These are phyloP conservation scores for Skeletonema costatum DNA, from an alignment of 108 stramenopile species.

Conservation along the genomic window DNA sequence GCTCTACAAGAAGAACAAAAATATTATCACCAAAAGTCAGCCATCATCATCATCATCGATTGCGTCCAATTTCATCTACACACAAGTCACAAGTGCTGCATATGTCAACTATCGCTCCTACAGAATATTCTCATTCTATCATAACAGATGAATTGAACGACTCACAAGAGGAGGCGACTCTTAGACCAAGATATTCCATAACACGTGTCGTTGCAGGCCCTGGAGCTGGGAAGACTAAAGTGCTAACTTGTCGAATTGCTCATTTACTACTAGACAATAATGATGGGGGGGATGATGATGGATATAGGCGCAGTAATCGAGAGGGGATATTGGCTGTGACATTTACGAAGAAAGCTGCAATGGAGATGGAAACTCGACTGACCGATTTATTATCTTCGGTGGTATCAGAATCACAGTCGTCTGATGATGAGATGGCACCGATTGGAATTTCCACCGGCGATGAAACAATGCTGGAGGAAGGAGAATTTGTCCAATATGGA, in stretches of 20 bases:
- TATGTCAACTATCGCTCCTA: not conserved
- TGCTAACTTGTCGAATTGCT: slow-evolving; percentile 88
- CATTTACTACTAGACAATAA: slow-evolving; percentile 55
- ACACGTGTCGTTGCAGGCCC: slow-evolving; percentile 90
- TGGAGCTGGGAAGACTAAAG: slow-evolving; percentile 91
- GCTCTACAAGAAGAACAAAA: not conserved
- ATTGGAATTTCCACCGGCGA: not conserved
- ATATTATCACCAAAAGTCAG: not conserved
- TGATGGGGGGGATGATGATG: slow-evolving; percentile 10
- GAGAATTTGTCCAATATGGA: slow-evolving; percentile 15
- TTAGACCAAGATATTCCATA: slow-evolving; percentile 53
- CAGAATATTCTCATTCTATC: not conserved
- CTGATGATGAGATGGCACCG: not conserved
- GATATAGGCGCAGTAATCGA: not conserved
- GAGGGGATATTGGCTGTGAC: slow-evolving; percentile 86
- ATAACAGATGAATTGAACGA: slow-evolving; percentile 61
- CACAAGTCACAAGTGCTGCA: not conserved
- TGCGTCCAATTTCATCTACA: not conserved
- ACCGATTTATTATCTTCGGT: slow-evolving; percentile 34
- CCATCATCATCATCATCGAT: not conserved
- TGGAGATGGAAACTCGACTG: slow-evolving; percentile 85
- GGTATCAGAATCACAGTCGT: slow-evolving; percentile 1
- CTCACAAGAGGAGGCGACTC: slow-evolving; percentile 74
- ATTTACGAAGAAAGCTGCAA: slow-evolving; percentile 92
- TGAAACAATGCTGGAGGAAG: not conserved